A percentile compares a stretch with the other conserved stretches of the same genome.
Evolutionary conservation across 129 eudicot genomes (phyloP).

Genomic region (Flaveria sonorensis): DNA sequence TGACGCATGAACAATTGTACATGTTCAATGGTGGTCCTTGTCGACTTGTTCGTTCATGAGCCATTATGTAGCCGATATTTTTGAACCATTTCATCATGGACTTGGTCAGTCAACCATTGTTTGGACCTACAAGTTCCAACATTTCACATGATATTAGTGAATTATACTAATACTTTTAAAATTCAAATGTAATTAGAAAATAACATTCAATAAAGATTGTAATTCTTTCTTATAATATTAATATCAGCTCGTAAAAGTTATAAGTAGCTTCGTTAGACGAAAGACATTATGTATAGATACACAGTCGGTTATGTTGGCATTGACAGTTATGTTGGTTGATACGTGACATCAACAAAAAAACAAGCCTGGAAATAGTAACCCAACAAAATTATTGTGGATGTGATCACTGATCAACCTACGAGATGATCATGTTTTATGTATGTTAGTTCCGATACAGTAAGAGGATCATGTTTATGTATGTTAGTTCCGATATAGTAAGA

Average conservation of each 20-base stretch:
- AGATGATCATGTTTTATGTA: too few species aligned
- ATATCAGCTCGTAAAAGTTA: background rate
- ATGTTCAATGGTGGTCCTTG: background rate
- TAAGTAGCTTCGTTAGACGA: background rate
- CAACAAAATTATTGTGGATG: background rate
- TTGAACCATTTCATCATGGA: slow-evolving; percentile 26
- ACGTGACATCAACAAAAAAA: background rate
- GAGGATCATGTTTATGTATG: background rate
- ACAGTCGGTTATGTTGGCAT: background rate
- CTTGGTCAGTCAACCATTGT: slow-evolving; percentile 23
- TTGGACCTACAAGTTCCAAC: background rate
- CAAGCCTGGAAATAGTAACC: background rate
- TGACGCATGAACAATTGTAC: slow-evolving; percentile 11
- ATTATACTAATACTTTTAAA: background rate
- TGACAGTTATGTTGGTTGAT: background rate
- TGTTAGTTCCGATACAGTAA: background rate
- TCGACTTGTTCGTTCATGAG: slow-evolving; percentile 3
- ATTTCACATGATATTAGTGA: background rate
- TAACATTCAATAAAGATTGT: background rate
- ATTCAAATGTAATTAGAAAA: background rate
- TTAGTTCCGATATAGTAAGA: too few species aligned
- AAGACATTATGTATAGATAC: background rate
- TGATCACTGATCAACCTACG: background rate
- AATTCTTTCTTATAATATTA: too few species aligned
- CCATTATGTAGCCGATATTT: slow-evolving; percentile 28